phyloP scores from a whole-genome alignment of 208 protist genomes.

The Trichomonas vaginalis region DNA sequence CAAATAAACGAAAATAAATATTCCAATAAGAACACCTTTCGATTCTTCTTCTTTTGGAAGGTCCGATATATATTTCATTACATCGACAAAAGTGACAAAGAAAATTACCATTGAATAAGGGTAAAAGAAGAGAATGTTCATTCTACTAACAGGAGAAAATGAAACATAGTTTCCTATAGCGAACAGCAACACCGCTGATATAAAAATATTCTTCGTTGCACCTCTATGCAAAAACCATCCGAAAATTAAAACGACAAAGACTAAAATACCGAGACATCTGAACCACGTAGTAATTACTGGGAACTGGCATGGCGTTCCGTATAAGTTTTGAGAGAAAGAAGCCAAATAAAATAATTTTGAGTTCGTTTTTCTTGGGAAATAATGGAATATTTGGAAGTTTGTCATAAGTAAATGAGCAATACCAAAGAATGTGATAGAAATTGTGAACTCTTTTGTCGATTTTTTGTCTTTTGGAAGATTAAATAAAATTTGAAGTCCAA shows the following conservation, averaged over 20 bases:
- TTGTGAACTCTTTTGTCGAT: neutral
- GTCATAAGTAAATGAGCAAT: neutral
- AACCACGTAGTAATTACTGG: neutral
- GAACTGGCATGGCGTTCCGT: neutral
- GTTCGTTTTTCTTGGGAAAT: neutral
- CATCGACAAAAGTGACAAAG: neutral
- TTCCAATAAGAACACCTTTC: neutral
- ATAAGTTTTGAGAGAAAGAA: neutral
- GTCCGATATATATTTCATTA: neutral
- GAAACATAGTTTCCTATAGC: neutral
- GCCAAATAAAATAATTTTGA: neutral
- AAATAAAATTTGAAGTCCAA: neutral
- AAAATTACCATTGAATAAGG: neutral
- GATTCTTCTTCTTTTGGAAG: neutral
- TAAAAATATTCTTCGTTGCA: neutral
- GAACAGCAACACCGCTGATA: neutral
- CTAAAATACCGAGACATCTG: neutral
- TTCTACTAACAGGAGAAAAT: neutral
- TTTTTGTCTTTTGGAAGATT: neutral
- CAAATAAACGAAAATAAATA: neutral
- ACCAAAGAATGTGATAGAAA: neutral
- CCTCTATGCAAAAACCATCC: neutral
- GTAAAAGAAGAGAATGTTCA: neutral
- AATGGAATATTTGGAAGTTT: neutral
- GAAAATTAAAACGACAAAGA: neutral